Percentiles rank a stretch among this genome's conserved stretches.
These are phyloP conservation scores for Cucurbita moschata DNA, from an alignment of 306 rosid species.

Conservation along the genomic window DNA sequence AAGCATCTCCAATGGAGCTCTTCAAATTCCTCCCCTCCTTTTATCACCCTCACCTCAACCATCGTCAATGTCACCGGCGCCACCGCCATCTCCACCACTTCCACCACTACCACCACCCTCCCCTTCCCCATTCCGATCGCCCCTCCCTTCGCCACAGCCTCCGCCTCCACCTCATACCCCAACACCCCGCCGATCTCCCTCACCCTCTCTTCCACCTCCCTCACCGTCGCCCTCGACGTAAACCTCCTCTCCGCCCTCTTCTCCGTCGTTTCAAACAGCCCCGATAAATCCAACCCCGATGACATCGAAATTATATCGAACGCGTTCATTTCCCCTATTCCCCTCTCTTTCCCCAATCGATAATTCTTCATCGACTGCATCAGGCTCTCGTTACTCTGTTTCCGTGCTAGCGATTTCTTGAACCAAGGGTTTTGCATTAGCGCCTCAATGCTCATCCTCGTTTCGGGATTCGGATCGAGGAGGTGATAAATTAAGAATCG, in stretches of 20 bases:
- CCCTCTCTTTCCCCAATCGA: neutral
- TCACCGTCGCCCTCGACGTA: slow-evolving; percentile 20
- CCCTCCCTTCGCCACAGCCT: slow-evolving; percentile 36
- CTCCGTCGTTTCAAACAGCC: slow-evolving; percentile 37
- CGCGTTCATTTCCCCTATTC: slow-evolving; percentile 36
- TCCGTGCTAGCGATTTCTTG: slow-evolving; percentile 14
- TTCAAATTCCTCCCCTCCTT: slow-evolving; percentile 43
- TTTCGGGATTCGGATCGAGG: slow-evolving; percentile 64
- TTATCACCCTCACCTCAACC: slow-evolving; percentile 37
- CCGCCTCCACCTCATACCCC: slow-evolving; percentile 43
- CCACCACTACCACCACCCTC: slow-evolving; percentile 32
- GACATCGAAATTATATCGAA: slow-evolving; percentile 77
- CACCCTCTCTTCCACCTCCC: slow-evolving; percentile 33
- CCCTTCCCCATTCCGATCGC: slow-evolving; percentile 47
- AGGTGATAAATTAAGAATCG: slow-evolving; percentile 30
- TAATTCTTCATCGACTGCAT: slow-evolving; percentile 8
- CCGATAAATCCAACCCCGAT: slow-evolving; percentile 67
- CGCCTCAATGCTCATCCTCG: slow-evolving; percentile 30
- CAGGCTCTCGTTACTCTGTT: slow-evolving; percentile 3
- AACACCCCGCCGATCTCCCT: slow-evolving; percentile 30
- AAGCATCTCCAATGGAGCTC: slow-evolving; percentile 36
- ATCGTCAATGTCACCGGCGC: slow-evolving; percentile 11
- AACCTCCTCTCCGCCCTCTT: slow-evolving; percentile 30
- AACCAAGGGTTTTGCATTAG: slow-evolving; percentile 34
- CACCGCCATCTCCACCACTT: slow-evolving; percentile 27